phyloP scores from a whole-genome alignment of 1,284 basidiomycete species.

The Cutaneotrichosporon sp. region DNA sequence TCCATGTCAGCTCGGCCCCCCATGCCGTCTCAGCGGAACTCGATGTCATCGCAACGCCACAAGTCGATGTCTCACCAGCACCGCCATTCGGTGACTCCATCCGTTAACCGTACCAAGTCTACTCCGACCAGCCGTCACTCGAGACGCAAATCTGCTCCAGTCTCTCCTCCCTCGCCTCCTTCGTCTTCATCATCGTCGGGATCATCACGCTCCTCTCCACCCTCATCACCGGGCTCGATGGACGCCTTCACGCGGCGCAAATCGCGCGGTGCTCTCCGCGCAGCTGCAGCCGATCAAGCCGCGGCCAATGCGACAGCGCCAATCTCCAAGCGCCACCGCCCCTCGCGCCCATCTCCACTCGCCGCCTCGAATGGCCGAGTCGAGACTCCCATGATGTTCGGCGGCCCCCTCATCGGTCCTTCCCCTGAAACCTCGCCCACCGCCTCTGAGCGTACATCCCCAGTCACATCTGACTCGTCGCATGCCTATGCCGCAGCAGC shows the following conservation, averaged over 20 bases:
- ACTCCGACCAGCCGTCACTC: not conserved
- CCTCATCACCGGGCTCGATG: not conserved
- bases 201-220: not conserved
- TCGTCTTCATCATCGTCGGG: constrained; percentile 1
- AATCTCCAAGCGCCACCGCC: constrained; percentile 32
- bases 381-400: constrained; percentile 2
- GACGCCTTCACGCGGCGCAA: constrained; percentile 6
- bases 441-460: not conserved
- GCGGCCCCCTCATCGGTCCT: not conserved
- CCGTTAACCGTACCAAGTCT: not conserved
- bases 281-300: constrained; percentile 35
- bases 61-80: too few relatives aligned
- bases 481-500: constrained; percentile 10
- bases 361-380: constrained; percentile 8
- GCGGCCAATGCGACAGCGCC: constrained; percentile 29
- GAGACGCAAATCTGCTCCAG: not conserved
- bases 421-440: not conserved
- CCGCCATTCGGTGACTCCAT: not conserved
- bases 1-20: not conserved
- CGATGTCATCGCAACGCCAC: too few relatives aligned
- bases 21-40: not conserved
- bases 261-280: constrained; percentile 24
- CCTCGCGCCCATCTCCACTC: constrained; percentile 44
- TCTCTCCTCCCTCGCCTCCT: not conserved
- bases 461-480: not conserved